phyloP scores from a whole-genome alignment of 176 grass and related monocot species.

The Bolboschoenus planiculmis region DNA sequence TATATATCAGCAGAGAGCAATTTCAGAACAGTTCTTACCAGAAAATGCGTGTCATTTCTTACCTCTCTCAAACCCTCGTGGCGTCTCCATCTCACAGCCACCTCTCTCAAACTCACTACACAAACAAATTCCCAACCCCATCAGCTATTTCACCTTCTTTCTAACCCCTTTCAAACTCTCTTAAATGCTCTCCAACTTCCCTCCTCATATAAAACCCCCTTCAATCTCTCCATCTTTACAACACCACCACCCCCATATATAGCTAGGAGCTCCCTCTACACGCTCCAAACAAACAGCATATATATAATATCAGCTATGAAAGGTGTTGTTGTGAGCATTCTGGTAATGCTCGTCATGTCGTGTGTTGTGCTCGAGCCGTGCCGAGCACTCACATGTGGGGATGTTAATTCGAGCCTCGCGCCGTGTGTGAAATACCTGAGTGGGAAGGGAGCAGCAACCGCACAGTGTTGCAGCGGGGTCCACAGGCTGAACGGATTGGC shows the following conservation, averaged over 20 bases:
- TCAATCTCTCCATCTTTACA: background rate
- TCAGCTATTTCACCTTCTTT: background rate
- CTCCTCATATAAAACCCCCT: background rate
- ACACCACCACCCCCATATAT: background rate
- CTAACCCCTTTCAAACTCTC: slow-evolving; percentile 2
- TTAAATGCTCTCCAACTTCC: background rate
- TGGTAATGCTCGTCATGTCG: background rate
- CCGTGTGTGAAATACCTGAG: background rate
- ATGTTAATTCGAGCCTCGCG: background rate
- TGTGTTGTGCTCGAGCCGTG: slow-evolving; percentile 1
- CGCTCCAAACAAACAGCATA: background rate
- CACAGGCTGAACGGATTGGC: background rate
- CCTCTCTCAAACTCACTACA: background rate
- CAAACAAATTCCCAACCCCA: background rate
- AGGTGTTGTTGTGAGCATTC: background rate
- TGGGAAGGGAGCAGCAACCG: background rate
- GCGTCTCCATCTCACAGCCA: background rate
- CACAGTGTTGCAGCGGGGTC: background rate
- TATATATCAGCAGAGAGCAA: background rate
- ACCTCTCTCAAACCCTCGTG: background rate
- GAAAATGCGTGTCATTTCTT: background rate
- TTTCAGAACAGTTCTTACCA: background rate
- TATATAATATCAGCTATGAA: background rate
- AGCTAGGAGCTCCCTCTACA: background rate
- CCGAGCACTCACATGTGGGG: background rate